Percentiles rank a stretch among this genome's conserved stretches.
These are phyloP conservation scores for Omphalea diandra DNA, from an alignment of 441 rosid species.

Conservation along the genomic window DNA sequence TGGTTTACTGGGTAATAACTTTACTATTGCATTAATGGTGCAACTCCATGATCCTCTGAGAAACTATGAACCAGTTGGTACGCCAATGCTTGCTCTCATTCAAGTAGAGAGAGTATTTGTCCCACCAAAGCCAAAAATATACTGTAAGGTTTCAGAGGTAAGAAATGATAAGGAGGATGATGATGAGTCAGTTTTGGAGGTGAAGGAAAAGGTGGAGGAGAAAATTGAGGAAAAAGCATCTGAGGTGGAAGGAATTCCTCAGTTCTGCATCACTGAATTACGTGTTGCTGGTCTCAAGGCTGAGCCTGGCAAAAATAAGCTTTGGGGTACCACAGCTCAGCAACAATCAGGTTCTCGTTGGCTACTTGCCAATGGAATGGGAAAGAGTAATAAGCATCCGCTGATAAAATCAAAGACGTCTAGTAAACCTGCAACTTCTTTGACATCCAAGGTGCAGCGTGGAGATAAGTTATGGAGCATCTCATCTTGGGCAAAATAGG, in stretches of 20 bases:
- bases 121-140: slow-evolving; percentile 82
- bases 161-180: slow-evolving; percentile 49
- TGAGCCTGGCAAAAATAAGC: slow-evolving; percentile 63
- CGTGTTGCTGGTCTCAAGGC: slow-evolving; percentile 81
- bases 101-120: slow-evolving; percentile 93
- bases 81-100: slow-evolving; percentile 92
- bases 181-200: slow-evolving; percentile 34
- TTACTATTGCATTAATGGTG: slow-evolving; percentile 89
- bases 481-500: slow-evolving; percentile 68
- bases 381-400: slow-evolving; percentile 66
- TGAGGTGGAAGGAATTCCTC: slow-evolving; percentile 61
- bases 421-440: slow-evolving; percentile 31
- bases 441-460: slow-evolving; percentile 44
- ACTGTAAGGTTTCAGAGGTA: slow-evolving; percentile 57
- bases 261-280: slow-evolving; percentile 72
- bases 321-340: slow-evolving; percentile 68
- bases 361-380: slow-evolving; percentile 96
- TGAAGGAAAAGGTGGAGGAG: slow-evolving; percentile 30
- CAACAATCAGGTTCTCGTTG: slow-evolving; percentile 92
- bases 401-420: slow-evolving; percentile 53
- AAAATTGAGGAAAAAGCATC: slow-evolving; percentile 41
- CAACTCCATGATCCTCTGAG: slow-evolving; percentile 83
- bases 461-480: slow-evolving; percentile 88
- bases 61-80: slow-evolving; percentile 86
- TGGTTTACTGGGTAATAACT: slow-evolving; percentile 86